Conservation (phyloP, 345 rosid genomes). For the Ceriops decandra region DNA sequence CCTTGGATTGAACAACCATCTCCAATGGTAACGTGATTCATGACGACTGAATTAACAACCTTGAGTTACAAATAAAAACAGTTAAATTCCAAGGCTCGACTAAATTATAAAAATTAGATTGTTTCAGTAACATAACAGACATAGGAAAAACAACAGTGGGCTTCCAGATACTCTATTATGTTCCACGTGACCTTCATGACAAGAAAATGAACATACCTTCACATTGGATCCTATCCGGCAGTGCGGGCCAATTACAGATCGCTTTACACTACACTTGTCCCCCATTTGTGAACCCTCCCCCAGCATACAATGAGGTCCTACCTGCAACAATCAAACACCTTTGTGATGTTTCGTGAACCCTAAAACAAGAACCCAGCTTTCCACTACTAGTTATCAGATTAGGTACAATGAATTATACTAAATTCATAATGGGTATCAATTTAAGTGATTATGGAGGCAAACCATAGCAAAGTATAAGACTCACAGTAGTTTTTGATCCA, state of each 20-base stretch:
- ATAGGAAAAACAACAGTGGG: background rate
- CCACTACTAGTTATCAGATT: background rate
- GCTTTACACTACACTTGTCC: conserved; percentile 93
- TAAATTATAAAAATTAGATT: too few species aligned
- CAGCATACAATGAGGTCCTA: conserved; percentile 88
- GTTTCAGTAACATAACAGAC: background rate
- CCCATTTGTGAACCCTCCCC: conserved; percentile 96
- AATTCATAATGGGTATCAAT: background rate
- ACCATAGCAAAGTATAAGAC: conserved; percentile 18
- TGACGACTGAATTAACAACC: conserved; percentile 85
- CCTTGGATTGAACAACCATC: conserved; percentile 95
- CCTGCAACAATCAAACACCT: conserved; percentile 39
- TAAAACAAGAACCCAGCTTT: conserved; percentile 3
- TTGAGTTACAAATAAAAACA: conserved; percentile 29
- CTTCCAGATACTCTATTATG: background rate
- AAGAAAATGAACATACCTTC: conserved; percentile 51
- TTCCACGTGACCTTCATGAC: background rate
- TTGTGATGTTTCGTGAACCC: background rate
- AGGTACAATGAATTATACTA: too few species aligned
- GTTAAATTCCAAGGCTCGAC: background rate
- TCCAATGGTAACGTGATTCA: conserved; percentile 83
- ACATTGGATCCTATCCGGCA: conserved; percentile 96
- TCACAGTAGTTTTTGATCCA: conserved; percentile 86
- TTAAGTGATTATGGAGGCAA: background rate
- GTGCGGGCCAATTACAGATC: conserved; percentile 93